phyloP scores from a whole-genome alignment of 306 rosid species.

The Vigna radiata region DNA sequence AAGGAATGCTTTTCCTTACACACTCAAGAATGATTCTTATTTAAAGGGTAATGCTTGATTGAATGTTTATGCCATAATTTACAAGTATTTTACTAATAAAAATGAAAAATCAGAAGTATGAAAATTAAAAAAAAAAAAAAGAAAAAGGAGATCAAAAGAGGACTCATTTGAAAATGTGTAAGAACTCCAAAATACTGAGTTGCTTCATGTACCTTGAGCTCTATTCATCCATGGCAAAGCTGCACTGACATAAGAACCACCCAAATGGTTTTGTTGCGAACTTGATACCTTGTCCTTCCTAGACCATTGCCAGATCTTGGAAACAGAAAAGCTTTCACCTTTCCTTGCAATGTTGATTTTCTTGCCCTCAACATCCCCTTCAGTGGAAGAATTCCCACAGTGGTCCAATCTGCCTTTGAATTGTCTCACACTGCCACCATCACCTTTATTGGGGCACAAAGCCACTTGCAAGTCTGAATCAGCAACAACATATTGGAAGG shows the following conservation, averaged over 20 bases:
- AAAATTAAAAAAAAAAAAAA: neutral
- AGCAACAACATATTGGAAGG: slow-evolving; percentile 85
- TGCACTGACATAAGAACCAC: slow-evolving; percentile 52
- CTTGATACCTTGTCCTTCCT: slow-evolving; percentile 72
- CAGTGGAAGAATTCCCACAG: slow-evolving; percentile 56
- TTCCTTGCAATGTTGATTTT: slow-evolving; percentile 71
- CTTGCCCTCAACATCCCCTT: slow-evolving; percentile 71
- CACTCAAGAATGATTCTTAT: slow-evolving; percentile 42
- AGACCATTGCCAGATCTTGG: slow-evolving; percentile 96
- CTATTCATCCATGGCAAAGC: slow-evolving; percentile 66
- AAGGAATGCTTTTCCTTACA: slow-evolving; percentile 38
- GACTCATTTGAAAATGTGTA: slow-evolving; percentile 40
- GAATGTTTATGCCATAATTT: slow-evolving; percentile 41
- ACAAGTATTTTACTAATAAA: slow-evolving; percentile 50
- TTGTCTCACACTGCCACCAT: slow-evolving; percentile 59
- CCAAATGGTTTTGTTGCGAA: slow-evolving; percentile 56
- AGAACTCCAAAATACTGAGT: slow-evolving; percentile 32
- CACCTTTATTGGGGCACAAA: slow-evolving; percentile 57
- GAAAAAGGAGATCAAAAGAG: slow-evolving; percentile 9
- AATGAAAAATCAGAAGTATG: slow-evolving; percentile 41
- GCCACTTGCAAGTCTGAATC: slow-evolving; percentile 86
- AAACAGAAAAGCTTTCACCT: slow-evolving; percentile 92
- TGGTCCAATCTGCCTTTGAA: slow-evolving; percentile 62
- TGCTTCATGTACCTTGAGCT: slow-evolving; percentile 55
- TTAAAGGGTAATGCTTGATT: slow-evolving; percentile 37